Percentiles rank a stretch among this genome's conserved stretches.
Conservation (phyloP, 1,284 basidiomycete species). For the Retiboletus flavoniger region DNA sequence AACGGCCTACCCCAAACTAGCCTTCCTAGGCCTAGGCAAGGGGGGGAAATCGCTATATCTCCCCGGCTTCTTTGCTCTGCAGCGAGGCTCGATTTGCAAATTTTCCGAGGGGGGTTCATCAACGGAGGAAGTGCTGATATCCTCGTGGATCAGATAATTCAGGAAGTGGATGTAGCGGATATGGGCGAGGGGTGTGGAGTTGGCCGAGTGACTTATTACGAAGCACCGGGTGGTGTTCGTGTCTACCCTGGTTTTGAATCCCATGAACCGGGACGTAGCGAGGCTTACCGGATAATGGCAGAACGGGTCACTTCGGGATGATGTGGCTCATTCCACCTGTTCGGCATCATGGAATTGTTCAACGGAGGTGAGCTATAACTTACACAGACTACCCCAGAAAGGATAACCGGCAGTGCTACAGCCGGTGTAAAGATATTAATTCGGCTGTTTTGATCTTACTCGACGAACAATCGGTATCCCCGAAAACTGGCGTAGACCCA, state of each 20-base stretch:
- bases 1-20: conserved; percentile 5
- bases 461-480: conserved; percentile 12
- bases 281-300: conserved; percentile 11
- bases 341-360: conserved; percentile 21
- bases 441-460: conserved; percentile 6
- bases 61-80: conserved; percentile 17
- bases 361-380: conserved; percentile 8
- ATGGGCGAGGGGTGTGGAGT: conserved; percentile 25
- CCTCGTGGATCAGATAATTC: conserved; percentile 34
- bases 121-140: conserved; percentile 20
- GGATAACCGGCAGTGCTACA: conserved; percentile 15
- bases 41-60: conserved; percentile 20
- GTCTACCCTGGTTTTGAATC: conserved; percentile 20
- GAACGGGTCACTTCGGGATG: conserved; percentile 25
- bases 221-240: conserved; percentile 22
- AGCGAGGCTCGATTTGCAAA: conserved; percentile 29
- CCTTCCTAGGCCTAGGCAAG: conserved; percentile 6
- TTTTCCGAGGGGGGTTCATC: conserved; percentile 26
- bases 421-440: conserved; percentile 16
- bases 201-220: conserved; percentile 23
- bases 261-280: conserved; percentile 21
- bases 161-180: conserved; percentile 24
- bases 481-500: background rate
- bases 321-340: conserved; percentile 22
- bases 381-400: conserved; percentile 11